Base-by-base conservation (phyloP, 805 yeast species). In the Nakazawaea ambrosiae region DNA sequence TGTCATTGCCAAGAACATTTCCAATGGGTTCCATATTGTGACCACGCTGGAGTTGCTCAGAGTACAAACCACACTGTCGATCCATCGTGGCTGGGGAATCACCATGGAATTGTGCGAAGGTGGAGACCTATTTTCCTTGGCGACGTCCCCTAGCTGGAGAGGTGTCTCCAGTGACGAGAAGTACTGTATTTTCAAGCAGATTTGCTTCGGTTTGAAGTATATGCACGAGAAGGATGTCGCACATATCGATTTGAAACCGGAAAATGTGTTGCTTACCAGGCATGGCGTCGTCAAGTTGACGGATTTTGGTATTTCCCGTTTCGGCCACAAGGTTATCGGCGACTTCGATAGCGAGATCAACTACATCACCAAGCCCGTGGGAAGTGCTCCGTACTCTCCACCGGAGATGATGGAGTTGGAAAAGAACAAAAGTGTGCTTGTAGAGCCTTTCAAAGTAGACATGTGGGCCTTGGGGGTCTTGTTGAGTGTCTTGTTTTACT, bases 311-410 rank as follows among this genome's bases (percentile, higher is more conserved):
- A 82, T 82, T 25, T 74, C 84, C 35, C 80, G 73, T 36, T 73
- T 72, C 51, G 83, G 79, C 14, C 80, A 77, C 53, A 69, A 58
- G 36, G 63, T 55, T 16, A 73, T 72, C 1, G 69, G 72, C 1
- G 73, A 81, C 54, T 58, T 70, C 16, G 46, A 54, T 0, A 65
- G 75, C 18, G 61, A 64, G 3, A 44, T 70, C 10, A 58, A 57
- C 34, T 27, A 39, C 14, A 36, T 43, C 18, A 61, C 68, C 29
- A 61, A 75, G 2, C 70, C 71, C 53, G 81, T 81, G 30, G 92
- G 94, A 2, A 81, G 89, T 1, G 86, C 92, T 3, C 92, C 92
- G 1, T 83, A 81, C 55, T 74, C 81, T 10, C 77, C 90, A 4
- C 92, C 94, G 2, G 92, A 83, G 56, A 84, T 81, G 12, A 70